Evolutionary conservation across 805 yeast species (phyloP).

Genomic region (Nakazawaea wyomingensis): DNA sequence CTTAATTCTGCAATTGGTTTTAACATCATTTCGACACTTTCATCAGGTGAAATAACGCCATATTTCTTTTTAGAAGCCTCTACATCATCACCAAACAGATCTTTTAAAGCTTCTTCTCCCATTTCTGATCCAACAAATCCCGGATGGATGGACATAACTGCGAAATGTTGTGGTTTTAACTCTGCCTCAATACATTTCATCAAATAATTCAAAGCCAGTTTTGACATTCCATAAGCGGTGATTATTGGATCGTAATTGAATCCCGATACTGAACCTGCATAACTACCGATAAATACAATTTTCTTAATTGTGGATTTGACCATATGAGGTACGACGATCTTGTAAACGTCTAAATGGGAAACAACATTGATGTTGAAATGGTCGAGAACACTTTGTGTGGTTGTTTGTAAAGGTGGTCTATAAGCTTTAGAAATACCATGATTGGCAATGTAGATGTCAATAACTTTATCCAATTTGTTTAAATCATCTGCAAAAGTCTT

Average conservation of each 20-base stretch:
- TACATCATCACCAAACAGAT: background rate
- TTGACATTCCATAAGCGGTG: slow-evolving; percentile 29
- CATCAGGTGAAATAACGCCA: background rate
- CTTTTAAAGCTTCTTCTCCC: slow-evolving; percentile 14
- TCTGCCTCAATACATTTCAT: slow-evolving; percentile 24
- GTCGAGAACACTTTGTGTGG: background rate
- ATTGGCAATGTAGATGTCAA: slow-evolving; percentile 32
- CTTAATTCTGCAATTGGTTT: background rate
- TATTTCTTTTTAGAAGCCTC: background rate
- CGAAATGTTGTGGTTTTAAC: slow-evolving; percentile 20
- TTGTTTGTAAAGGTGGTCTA: background rate
- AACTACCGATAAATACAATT: slow-evolving; percentile 25
- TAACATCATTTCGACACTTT: background rate
- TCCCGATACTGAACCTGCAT: slow-evolving; percentile 24
- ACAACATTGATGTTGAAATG: slow-evolving; percentile 17
- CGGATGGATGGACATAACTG: slow-evolving; percentile 25
- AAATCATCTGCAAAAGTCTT: slow-evolving; percentile 16
- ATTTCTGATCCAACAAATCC: slow-evolving; percentile 28
- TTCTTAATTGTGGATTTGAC: slow-evolving; percentile 21
- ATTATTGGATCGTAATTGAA: slow-evolving; percentile 17
- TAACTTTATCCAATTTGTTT: slow-evolving; percentile 16
- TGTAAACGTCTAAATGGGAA: slow-evolving; percentile 2
- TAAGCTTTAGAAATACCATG: slow-evolving; percentile 22
- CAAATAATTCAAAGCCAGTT: slow-evolving; percentile 29
- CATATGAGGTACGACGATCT: slow-evolving; percentile 23